Evolutionary conservation across 2,329 filamentous ascomycete species (phyloP), one percentile per base, ranked within the genome.

Genomic region (Claviceps fusiformis): DNA sequence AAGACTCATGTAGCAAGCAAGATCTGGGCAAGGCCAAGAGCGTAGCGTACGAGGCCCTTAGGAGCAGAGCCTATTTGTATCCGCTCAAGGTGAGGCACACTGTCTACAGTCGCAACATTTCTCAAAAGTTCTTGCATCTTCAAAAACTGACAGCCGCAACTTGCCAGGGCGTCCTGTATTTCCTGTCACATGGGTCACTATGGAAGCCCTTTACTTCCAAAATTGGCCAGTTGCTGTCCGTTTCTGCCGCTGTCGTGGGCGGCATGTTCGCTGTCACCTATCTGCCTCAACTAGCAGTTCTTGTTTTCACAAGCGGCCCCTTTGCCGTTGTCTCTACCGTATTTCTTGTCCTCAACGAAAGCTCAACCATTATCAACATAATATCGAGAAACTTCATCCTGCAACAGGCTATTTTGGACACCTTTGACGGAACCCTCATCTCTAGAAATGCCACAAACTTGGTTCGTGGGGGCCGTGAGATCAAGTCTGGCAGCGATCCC

Each of bases 191-290:
- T 59, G 72, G 71, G 17, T 67, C 74, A 7, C 67, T 85, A 49
- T 84, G 81, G 81, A 76, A 75, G 62, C 81, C 81, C 1, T 76
- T 84, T 47, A 60, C 77, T 43, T 77, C 75, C 7, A 75, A 75
- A 57, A 67, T 85, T 48, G 67, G 74, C 1, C 78, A 80, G 3
- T 89, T 85, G 33, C 61, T 95, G 52, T 76, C 79, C 1, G 78
- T 95, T 2, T 89, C 87, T 15, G 69, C 84, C 10, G 79, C 81
- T 48, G 83, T 96, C 49, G 84, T 91, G 1, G 75, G 76, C 11
- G 75, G 80, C 68, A 95, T 96, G 89, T 96, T 97, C 71, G 74
- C 86, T 62, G 83, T 96, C 66, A 87, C 90, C 51, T 96, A 95
- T 67, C 65, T 84, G 9, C 92, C 92, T 0, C 92, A 96, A 73